These are phyloP conservation scores for Colletotrichum ledebouriae DNA, from an alignment of 2,329 filamentous ascomycete species.

Conservation along the genomic window DNA sequence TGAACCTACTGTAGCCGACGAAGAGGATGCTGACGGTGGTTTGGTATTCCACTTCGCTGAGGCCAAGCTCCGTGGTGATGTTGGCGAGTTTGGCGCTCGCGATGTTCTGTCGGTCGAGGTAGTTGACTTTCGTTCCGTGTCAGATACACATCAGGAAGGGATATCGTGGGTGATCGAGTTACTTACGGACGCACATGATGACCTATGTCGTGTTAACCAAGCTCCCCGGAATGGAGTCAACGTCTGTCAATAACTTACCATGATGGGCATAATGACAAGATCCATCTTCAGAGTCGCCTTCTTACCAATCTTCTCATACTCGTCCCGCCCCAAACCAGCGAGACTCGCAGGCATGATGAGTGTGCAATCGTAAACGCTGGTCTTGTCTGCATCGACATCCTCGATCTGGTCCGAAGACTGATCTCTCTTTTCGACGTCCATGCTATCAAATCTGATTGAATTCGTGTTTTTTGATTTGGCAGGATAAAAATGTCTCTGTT, in stretches of 20 bases:
- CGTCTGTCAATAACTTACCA: constrained; percentile 22
- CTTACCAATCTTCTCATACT: constrained; percentile 43
- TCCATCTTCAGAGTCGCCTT: constrained; percentile 45
- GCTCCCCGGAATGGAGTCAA: fast-evolving
- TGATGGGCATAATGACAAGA: constrained; percentile 45
- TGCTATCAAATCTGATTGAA: background rate
- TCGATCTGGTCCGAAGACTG: constrained; percentile 28
- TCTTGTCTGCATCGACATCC: constrained; percentile 25
- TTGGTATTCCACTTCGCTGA: constrained; percentile 53
- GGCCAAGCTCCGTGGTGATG: constrained; percentile 49
- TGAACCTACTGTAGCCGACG: constrained; percentile 50
- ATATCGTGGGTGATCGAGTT: fast-evolving
- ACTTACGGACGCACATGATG: constrained; percentile 47
- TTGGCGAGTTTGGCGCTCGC: constrained; percentile 51
- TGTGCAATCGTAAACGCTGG: constrained; percentile 3
- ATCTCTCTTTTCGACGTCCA: constrained; percentile 28
- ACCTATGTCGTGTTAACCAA: constrained; percentile 1
- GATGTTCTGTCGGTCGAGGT: constrained; percentile 50
- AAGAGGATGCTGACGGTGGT: constrained; percentile 54
- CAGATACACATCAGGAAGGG: fast-evolving
- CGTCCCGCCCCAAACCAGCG: constrained; percentile 42
- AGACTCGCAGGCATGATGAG: constrained; percentile 44
- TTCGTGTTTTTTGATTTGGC: too few species aligned
- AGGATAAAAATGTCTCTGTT: too few species aligned
- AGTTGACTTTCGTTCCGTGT: constrained; percentile 43